These are phyloP conservation scores for Metarhizium guizhouense DNA, from an alignment of 2,329 filamentous ascomycete species.

Conservation along the genomic window DNA sequence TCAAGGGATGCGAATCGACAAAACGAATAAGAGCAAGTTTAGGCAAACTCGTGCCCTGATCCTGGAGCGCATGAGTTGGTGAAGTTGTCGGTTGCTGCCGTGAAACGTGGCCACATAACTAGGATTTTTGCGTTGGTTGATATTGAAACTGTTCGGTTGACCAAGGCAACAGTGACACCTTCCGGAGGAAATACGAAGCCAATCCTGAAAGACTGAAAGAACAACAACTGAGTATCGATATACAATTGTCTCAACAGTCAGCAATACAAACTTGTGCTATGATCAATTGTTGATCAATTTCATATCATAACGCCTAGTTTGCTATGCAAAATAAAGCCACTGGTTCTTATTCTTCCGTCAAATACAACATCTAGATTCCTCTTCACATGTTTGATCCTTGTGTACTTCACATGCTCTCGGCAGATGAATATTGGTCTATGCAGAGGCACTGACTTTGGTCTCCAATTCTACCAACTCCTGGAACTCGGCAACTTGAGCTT, in stretches of 20 bases:
- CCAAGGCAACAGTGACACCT: too few relatives aligned
- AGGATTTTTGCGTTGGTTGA: too few relatives aligned
- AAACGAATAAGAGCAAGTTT: slow-evolving; percentile 30
- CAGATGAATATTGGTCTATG: background rate
- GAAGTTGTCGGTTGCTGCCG: too few relatives aligned
- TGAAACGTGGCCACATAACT: too few relatives aligned
- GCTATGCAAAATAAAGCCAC: background rate
- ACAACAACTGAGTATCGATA: slow-evolving; percentile 55
- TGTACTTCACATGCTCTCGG: background rate
- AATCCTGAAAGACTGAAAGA: too few relatives aligned
- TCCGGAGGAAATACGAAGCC: too few relatives aligned
- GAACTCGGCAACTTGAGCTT: slow-evolving; percentile 14
- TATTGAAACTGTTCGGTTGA: too few relatives aligned
- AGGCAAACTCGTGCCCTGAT: too few relatives aligned
- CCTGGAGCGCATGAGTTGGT: too few relatives aligned
- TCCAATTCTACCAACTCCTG: slow-evolving; percentile 15
- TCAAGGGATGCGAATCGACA: slow-evolving; percentile 56
- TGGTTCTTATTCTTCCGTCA: background rate
- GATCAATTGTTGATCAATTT: background rate
- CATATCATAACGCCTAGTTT: slow-evolving; percentile 1
- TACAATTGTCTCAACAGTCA: background rate
- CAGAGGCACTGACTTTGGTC: slow-evolving; percentile 20
- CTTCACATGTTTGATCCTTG: background rate
- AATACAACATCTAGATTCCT: background rate
- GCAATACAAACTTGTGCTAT: background rate